Evolutionary conservation across 2,329 filamentous ascomycete genomes (phyloP).

Genomic region (Microdochium bolleyi): DNA sequence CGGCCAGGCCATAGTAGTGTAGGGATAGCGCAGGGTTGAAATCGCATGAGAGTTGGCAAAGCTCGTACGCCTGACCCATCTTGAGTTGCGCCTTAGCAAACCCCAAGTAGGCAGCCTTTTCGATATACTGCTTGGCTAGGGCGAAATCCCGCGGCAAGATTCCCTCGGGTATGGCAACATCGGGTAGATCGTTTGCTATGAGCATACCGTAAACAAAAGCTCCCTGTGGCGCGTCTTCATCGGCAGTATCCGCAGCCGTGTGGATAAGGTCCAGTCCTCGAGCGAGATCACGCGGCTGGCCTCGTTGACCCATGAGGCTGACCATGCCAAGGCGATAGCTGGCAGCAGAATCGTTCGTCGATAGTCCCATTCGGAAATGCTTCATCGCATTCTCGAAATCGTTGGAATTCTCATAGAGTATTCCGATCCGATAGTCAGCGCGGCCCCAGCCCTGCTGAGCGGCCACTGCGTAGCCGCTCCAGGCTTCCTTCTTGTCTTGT

Average conservation of each 20-base stretch:
- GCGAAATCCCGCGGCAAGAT: conserved; percentile 65
- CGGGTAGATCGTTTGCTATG: conserved; percentile 81
- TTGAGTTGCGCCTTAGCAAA: conserved; percentile 96
- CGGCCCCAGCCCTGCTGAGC: conserved; percentile 78
- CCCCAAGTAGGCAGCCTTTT: conserved; percentile 91
- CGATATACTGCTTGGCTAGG: conserved; percentile 77
- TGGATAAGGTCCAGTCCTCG: conserved; percentile 76
- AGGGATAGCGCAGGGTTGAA: conserved; percentile 89
- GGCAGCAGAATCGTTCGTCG: conserved; percentile 78
- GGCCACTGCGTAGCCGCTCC: conserved; percentile 76
- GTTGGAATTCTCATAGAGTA: conserved; percentile 95
- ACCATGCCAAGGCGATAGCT: conserved; percentile 91
- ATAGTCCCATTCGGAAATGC: conserved; percentile 80
- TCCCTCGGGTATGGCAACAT: conserved; percentile 68
- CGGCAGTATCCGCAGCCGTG: conserved; percentile 74
- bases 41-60: conserved; percentile 88
- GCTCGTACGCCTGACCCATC: conserved; percentile 92
- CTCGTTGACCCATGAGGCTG: conserved; percentile 88
- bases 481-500: conserved; percentile 91
- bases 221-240: conserved; percentile 94
- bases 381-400: conserved; percentile 85
- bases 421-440: conserved; percentile 94
- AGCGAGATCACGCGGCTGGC: conserved; percentile 73
- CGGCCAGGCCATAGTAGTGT: conserved; percentile 91
- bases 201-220: conserved; percentile 96